Base-by-base conservation (phyloP, 257 asterid species). In the Osmanthus fragrans region DNA sequence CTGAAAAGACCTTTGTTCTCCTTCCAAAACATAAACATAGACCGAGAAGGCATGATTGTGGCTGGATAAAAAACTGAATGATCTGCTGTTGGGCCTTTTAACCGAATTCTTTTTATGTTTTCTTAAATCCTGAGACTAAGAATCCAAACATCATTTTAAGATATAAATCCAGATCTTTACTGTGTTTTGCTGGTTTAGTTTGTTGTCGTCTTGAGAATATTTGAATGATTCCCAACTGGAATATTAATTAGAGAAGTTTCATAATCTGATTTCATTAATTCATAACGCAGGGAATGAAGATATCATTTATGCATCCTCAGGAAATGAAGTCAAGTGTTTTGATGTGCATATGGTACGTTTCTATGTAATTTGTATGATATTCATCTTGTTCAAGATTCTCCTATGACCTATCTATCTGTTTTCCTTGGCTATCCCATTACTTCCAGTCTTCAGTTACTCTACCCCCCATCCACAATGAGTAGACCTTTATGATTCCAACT, bases 281-380 rank as follows among this genome's bases (percentile, higher is more conserved):
- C 79, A 39, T 71, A 68, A 71, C 83, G 83, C 94, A 96, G 99
- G 96, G 73, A 92, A 87, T 85, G 99, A 96, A 82, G 96, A 93
- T 84, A 72, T 84, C 79, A 74, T 96, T 21, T 93, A 87, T 83
- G 87, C 82, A 45, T 90, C 97, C 45, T 67, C 86, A 33, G 99
- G 89, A 79, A 90, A 84, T 82, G 97, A 88, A 85, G 86, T 92
- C 84, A 89, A 92, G 68, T 86, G 90, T 81, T 91, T 87, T 77
- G 97, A 96, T 81, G 79, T 96, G 84, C 87, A 83, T 70, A 79
- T 90, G 96, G 98, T 96, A 89, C 68, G 81, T 64, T 70, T 49
- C 47, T 9, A 7, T 64, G 66, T 70, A 34, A 36, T n/a, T 73
- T 70, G 4, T n/a, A n/a, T 56, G 29, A 56, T n/a, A 56, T 56